A percentile compares a stretch with the other conserved stretches of the same genome.
Conservation (phyloP, 495 filamentous ascomycete species). For the Pseudoneurospora amorphoporcata region DNA sequence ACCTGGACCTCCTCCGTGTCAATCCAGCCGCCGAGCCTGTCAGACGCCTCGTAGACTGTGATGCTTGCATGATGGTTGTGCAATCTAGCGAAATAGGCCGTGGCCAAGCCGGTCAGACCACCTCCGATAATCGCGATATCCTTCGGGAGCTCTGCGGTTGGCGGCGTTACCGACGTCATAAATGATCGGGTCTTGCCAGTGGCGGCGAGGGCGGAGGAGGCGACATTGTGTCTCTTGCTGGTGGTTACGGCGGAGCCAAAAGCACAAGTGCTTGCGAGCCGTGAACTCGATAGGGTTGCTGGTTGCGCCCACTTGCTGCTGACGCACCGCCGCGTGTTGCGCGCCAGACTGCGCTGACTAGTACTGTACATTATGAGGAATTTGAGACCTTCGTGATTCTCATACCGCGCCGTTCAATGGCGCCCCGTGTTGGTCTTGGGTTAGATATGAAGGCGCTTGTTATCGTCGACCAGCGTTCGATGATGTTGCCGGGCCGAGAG, state of each 20-base stretch:
- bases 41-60: slow-evolving; percentile 66
- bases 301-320: neutral
- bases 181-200: neutral
- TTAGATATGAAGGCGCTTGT: neutral
- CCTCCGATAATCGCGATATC: slow-evolving; percentile 71
- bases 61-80: slow-evolving; percentile 46
- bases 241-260: neutral
- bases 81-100: slow-evolving; percentile 62
- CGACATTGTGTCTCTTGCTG: neutral
- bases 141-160: slow-evolving; percentile 14
- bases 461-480: neutral
- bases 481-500: neutral
- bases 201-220: neutral
- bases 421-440: neutral
- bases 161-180: slow-evolving; percentile 4
- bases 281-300: neutral
- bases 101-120: slow-evolving; percentile 81
- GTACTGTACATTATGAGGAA: slow-evolving; percentile 16
- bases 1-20: slow-evolving; percentile 55
- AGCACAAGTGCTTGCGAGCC: neutral
- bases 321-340: neutral
- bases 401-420: neutral
- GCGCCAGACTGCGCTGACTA: slow-evolving; percentile 9
- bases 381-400: neutral
- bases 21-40: slow-evolving; percentile 76